Evolutionary conservation across 1,139 yeast species (phyloP).

Genomic region (Citeromyces siamensis): DNA sequence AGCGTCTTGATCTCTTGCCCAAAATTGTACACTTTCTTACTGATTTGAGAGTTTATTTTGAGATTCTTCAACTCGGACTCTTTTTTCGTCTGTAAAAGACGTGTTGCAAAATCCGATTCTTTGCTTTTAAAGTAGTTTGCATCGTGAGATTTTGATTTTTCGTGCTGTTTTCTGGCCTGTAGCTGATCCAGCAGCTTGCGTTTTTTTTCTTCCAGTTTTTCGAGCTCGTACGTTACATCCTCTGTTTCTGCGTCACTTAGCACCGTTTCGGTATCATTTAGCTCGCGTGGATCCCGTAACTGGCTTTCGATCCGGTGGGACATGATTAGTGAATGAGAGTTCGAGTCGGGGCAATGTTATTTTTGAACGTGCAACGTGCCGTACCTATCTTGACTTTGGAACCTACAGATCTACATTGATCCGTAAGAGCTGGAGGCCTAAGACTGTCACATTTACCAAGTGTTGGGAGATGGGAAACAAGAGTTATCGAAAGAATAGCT

Average conservation of each 20-base stretch:
- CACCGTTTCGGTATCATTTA: conserved; percentile 7
- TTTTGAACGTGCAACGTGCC: background rate
- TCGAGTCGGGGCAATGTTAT: background rate
- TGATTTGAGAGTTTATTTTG: background rate
- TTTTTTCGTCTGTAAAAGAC: background rate
- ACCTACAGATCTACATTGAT: no score
- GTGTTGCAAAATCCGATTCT: background rate
- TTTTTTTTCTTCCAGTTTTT: background rate
- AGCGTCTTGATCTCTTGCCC: conserved; percentile 6
- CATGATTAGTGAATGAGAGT: conserved; percentile 5
- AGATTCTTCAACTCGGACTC: background rate
- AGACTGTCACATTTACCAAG: no score
- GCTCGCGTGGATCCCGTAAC: conserved; percentile 4
- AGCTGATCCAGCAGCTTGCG: background rate
- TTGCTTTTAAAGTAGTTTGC: background rate
- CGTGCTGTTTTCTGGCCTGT: background rate
- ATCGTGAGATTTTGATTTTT: background rate
- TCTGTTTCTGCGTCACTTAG: conserved; percentile 7
- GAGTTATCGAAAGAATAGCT: no score
- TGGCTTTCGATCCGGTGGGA: background rate
- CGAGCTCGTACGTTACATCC: conserved; percentile 7
- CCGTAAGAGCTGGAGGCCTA: no score
- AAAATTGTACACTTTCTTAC: conserved; percentile 10
- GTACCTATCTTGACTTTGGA: no score
- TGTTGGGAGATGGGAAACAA: no score